Evolutionary conservation across 1,139 yeast genomes (phyloP), one percentile per base, ranked within the genome.

Genomic region (Ogataea hybrid): DNA sequence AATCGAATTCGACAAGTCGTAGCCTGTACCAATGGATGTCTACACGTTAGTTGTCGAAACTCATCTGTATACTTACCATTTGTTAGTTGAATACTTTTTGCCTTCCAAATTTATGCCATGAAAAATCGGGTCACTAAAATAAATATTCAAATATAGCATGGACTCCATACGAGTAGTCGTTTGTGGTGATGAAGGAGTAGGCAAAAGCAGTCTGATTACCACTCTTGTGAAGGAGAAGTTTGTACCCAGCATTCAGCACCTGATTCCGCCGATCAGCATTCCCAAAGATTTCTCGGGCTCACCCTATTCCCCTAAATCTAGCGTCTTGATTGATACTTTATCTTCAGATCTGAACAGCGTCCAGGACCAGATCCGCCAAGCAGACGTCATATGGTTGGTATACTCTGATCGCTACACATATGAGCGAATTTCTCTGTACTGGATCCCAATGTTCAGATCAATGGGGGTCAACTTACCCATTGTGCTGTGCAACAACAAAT

Each of bases 1-100:
- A 47, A 89, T 95, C 70, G 95, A 84, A 70, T 90, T 90, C 35
- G 96, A 87, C 62, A 90, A 79, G 72, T 90, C 97, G 77, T 90
- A 90, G 28, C 97, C 97, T 25, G 97, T 90, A 58, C 97, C 97
- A 60, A 90, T 89, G 41, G 97, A 89, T 35, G 97, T 86, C 94
- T 42, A 21, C 6, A 3, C 14, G 35, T 37, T 25, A 37, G 40
- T 30, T 18, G 20, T 6, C 9, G 9, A 7, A 9, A 7, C 10
- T n/a, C 32, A 10, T 18, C 16, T 8, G 20, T n/a, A 28, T 25
- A 39, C 42, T 21, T 28, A 33, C 42, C 37, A 33, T 39, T 33
- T 39, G 42, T 39, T 39, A 39, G 33, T 29, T 32, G 16, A 31
- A 34, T 32, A 25, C 42, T 34, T 37, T 42, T 38, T 42, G 45